phyloP scores from a whole-genome alignment of 352 stramenopile species.

The Phytophthora pluvialis region DNA sequence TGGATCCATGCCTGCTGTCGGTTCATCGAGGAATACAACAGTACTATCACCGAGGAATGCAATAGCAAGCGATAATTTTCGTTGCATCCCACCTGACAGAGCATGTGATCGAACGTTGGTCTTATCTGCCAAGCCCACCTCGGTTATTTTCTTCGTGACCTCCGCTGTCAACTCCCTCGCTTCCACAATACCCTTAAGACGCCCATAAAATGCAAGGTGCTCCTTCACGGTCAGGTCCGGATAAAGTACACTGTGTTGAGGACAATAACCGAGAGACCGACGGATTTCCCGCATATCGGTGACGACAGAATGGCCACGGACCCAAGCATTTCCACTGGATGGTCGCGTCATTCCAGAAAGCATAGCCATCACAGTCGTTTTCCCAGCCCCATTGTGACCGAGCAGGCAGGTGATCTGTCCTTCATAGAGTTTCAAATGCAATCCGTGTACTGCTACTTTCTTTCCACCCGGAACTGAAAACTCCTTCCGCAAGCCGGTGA shows the following conservation, averaged over 20 bases:
- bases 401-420: slow-evolving; percentile 95
- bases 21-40: slow-evolving; percentile 88
- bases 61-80: slow-evolving; percentile 81
- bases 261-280: slow-evolving; percentile 93
- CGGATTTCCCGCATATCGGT: slow-evolving; percentile 90
- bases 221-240: slow-evolving; percentile 95
- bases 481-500: slow-evolving; percentile 69
- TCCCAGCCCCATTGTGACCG: slow-evolving; percentile 96
- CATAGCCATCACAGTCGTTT: slow-evolving; percentile 88
- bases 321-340: slow-evolving; percentile 58
- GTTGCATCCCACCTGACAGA: slow-evolving; percentile 84
- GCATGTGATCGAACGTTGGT: slow-evolving; percentile 48
- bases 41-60: slow-evolving; percentile 74
- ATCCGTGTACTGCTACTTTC: slow-evolving; percentile 89
- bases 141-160: slow-evolving; percentile 72
- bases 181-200: slow-evolving; percentile 86
- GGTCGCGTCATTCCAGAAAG: slow-evolving; percentile 76
- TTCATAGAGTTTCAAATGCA: slow-evolving; percentile 91
- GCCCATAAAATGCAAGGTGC: slow-evolving; percentile 94
- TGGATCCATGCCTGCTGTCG: slow-evolving; percentile 94
- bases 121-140: slow-evolving; percentile 94
- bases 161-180: slow-evolving; percentile 17
- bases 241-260: slow-evolving; percentile 98
- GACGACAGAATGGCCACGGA: slow-evolving; percentile 61
- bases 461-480: slow-evolving; percentile 67